phyloP scores from a whole-genome alignment of 2,329 filamentous ascomycete species.

The Ophiocordyceps camponoti-saundersi region DNA sequence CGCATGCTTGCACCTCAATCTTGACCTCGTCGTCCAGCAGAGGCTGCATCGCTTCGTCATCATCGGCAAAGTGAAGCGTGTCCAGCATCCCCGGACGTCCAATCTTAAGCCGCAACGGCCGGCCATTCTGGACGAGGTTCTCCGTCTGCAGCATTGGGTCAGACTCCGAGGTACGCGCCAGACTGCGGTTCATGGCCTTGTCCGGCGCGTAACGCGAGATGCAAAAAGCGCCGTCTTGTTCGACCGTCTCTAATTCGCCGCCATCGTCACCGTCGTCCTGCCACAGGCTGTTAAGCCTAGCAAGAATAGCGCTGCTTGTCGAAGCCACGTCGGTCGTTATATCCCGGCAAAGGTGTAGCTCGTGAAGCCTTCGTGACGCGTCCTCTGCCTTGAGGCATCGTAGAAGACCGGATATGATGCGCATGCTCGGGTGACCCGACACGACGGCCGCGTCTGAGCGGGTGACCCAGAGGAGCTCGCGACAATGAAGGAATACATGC shows the following conservation, averaged over 20 bases:
- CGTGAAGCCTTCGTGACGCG: neutral
- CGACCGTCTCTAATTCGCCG: neutral
- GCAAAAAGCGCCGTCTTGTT: neutral
- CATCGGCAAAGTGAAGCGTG: slow-evolving; percentile 1
- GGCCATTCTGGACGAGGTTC: neutral
- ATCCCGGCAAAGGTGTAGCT: neutral
- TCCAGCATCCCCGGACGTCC: slow-evolving; percentile 1
- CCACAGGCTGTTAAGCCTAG: neutral
- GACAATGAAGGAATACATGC: neutral
- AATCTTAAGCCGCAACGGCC: neutral
- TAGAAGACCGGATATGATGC: slow-evolving; percentile 1
- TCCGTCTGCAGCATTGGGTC: neutral
- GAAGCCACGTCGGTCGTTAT: neutral
- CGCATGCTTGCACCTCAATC: slow-evolving; percentile 1
- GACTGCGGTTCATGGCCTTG: neutral
- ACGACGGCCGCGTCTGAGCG: neutral
- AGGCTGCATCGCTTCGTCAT: neutral
- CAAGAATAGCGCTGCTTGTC: neutral
- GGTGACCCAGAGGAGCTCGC: slow-evolving; percentile 1
- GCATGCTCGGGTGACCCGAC: neutral
- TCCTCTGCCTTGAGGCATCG: slow-evolving; percentile 1
- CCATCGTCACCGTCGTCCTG: neutral
- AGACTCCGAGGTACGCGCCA: neutral
- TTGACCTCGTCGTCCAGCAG: slow-evolving; percentile 1
- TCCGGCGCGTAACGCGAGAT: slow-evolving; percentile 1